Base-by-base conservation (phyloP, 768 basidiomycete genomes). In the Pisolithus tinctorius region DNA sequence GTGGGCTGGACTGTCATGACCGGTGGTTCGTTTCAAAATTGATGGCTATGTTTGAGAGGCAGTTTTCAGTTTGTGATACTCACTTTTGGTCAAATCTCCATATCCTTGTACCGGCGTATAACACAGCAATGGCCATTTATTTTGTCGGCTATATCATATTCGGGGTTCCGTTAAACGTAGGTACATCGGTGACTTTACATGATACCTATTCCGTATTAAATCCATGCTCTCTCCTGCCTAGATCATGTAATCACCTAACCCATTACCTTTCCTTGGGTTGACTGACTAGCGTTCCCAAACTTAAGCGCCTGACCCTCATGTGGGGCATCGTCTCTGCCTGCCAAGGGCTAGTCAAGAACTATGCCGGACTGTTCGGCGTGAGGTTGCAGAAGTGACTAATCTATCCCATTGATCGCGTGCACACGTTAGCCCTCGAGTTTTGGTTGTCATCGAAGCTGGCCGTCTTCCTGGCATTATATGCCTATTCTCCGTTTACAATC, bases 81-180 rank as follows among this genome's bases (percentile, higher is more conserved):
- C 31, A 27, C 23, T 6, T 26, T 11, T 4, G 41, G 9, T 26
- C 54, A 81, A 80, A 82, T 52, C 65, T 82, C n/a, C 51, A 75
- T 31, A 60, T 82, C 17, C 68, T 75, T 16, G 61, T 73, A 5
- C 63, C 79, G 0, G 76, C 71, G 46, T 83, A 82, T 60, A 83
- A 82, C 57, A 80, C 78, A 0, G 69, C 78, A 2, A 63, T 85
- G 16, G 78, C 80, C 0, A 56, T 84, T 3, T 84, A 81, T 61
- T 84, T 83, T 51, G 68, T 82, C 4, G 76, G 79, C 45, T 84
- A 83, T 56, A 71, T 81, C 14, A 53, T 74, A n/a, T 83, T 82
- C 45, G 81, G 82, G 60, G 69, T 83, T 42, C 82, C 81, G 13
- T 69, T 79, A 17, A 82, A 81, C 60, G 79, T 82, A 25, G 25